Conservation (phyloP, 495 filamentous ascomycete genomes). For the Aspergillus steynii region DNA sequence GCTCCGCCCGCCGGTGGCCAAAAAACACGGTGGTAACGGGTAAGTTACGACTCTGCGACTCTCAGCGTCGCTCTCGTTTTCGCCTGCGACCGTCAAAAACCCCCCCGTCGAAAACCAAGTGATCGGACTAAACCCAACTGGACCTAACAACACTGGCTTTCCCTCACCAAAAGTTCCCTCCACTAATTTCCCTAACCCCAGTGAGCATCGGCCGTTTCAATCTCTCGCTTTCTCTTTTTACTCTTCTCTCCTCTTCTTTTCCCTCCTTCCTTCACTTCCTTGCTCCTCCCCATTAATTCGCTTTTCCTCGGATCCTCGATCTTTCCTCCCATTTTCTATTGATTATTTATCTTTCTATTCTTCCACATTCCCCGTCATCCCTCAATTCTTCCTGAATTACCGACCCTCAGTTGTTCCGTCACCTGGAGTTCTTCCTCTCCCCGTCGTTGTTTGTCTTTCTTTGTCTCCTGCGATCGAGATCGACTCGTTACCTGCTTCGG, state of each 20-base stretch:
- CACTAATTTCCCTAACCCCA: conserved; percentile 20
- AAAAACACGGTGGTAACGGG: conserved; percentile 7
- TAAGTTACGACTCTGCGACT: conserved; percentile 10
- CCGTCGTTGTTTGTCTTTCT: conserved; percentile 15
- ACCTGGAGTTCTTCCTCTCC: not conserved
- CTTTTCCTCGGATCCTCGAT: not conserved
- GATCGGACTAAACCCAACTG: not conserved
- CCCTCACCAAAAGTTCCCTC: not conserved
- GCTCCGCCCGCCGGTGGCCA: conserved; percentile 14
- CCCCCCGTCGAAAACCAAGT: not conserved
- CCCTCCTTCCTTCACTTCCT: conserved; percentile 20
- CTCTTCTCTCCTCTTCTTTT: conserved; percentile 22
- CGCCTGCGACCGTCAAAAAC: too few relatives aligned
- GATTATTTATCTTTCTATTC: not conserved
- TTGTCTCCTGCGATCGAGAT: conserved; percentile 10
- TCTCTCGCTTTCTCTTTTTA: conserved; percentile 20
- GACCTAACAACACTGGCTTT: not conserved
- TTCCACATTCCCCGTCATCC: conserved; percentile 14
- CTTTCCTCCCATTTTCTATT: not conserved
- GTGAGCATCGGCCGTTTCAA: conserved; percentile 20
- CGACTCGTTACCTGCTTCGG: not conserved
- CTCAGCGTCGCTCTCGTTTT: not conserved
- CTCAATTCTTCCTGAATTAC: conserved; percentile 5
- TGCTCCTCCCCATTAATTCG: conserved; percentile 1
- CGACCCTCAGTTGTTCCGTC: not conserved